Evolutionary conservation across 2,329 filamentous ascomycete genomes (phyloP).

Genomic region (Fusarium sp.): DNA sequence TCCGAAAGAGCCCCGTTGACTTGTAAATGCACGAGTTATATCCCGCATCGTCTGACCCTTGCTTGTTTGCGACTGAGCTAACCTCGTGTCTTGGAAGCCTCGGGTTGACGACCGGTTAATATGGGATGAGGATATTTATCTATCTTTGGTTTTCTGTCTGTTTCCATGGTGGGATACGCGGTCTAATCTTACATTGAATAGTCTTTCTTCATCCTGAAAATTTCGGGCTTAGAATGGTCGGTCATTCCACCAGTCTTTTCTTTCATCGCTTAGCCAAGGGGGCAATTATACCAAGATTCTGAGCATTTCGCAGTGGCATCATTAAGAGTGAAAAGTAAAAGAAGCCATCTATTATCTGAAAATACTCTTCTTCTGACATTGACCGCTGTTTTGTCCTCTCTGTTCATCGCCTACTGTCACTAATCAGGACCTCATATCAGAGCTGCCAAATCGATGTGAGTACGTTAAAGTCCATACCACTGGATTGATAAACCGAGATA

Average conservation of each 20-base stretch:
- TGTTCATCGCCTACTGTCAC: too few species aligned
- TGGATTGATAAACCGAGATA: not conserved
- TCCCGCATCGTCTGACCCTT: slow-evolving; percentile 28
- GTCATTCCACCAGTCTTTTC: not conserved
- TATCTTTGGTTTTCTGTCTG: not conserved
- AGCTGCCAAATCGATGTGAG: not conserved
- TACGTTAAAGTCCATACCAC: not conserved
- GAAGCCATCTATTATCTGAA: fast-evolving
- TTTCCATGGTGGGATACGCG: not conserved
- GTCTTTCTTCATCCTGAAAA: not conserved
- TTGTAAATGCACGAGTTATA: slow-evolving; percentile 14
- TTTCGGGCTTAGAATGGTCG: not conserved
- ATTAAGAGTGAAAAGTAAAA: too few species aligned
- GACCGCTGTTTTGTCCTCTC: not conserved
- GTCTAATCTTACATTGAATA: not conserved
- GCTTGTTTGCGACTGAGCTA: slow-evolving; percentile 20
- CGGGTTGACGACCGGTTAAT: slow-evolving; percentile 12
- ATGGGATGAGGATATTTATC: not conserved
- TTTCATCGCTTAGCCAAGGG: too few species aligned
- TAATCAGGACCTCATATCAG: not conserved
- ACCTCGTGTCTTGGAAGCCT: slow-evolving; percentile 1
- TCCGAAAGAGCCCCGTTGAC: slow-evolving; percentile 17
- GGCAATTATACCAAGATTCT: too few species aligned
- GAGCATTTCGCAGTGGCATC: too few species aligned
- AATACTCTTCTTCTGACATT: not conserved